Evolutionary conservation across 768 basidiomycete species (phyloP), one percentile per base, ranked within the genome.

Genomic region (Scleroderma citrinum): DNA sequence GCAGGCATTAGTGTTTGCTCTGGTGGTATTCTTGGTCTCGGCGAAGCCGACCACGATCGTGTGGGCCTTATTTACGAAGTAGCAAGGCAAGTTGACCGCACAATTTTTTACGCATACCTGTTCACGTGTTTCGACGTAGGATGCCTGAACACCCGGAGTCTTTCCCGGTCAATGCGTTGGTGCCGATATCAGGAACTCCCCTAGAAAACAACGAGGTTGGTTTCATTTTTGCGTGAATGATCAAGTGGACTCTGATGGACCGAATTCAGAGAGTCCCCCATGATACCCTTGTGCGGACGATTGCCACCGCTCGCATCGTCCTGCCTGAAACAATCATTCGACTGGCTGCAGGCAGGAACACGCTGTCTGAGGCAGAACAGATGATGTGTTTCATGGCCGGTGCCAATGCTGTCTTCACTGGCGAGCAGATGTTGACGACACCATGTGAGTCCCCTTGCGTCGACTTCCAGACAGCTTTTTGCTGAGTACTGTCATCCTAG

Each of bases 331-430:
- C 95, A 11, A 97, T 98, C 60, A 96, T 98, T 50, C 82, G 95
- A 49, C 82, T 98, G 21, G 93, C 95, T 7, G 95, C 95, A 17
- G 95, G 95, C 48, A 75, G 95, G 59, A 92, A 92, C 65, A 88
- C 82, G 2, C 79, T 96, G 57, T 76, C 75, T 50, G 95, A 98
- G 71, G 76, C 88, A 8, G 89, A 97, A 67, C 95, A 98, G 64
- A 92, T 87, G 7, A 92, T 98, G 87, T 93, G 92, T 62, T 98
- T 98, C 71, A 87, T 98, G 88, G 93, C 95, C 1, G 95, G 95
- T 20, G 95, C 94, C 19, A 98, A 98, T 62, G 95, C 95, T 19
- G 85, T 98, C 52, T 98, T 98, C 66, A 98, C 95, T n/a, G 95
- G 94, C 37, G 95, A 97, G 63, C 77, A 85, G 58, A 98, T 98